Evolutionary conservation across 257 asterid species (phyloP), one percentile per base, ranked within the genome.

Genomic region (Echites panduratus): DNA sequence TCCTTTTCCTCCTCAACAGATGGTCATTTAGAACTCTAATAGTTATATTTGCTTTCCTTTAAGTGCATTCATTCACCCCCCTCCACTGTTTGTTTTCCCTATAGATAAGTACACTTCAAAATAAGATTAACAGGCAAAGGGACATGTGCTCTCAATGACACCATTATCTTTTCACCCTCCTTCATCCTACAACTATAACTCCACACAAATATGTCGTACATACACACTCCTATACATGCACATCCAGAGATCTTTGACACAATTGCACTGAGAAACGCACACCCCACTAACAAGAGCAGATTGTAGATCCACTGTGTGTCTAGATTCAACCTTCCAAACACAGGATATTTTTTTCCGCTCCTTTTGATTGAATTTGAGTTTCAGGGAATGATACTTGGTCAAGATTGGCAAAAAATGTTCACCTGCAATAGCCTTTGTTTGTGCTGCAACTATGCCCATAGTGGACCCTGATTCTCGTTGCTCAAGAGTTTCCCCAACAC

Each of bases 401-500:
- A 70, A 54, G 24, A 71, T 71, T 71, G 27, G 53, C 41, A 3
- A 56, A 27, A n/a, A 63, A 17, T 29, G 2, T 27, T 27, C 22
- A 90, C 98, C 98, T 83, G 98, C 96, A 77, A 93, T 85, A 56
- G 96, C 97, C 85, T 93, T 90, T 22, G 98, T 88, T 74, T 93
- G 98, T 59, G 95, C 93, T 67, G 98, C 87, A 79, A 93, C 98
- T 40, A 93, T 92, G 48, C 77, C 89, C 82, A 93, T 4, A 38
- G 98, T 93, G 11, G 96, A 80, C 85, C 98, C 98, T 11, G 96
- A 80, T 81, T 93, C 98, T 67, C 98, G 84, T 79, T 93, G 91
- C 80, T 90, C 96, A 84, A 93, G 97, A 70, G 98, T 87, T 89
- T 93, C 98, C 32, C 98, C 98, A 75, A 93, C 87, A 68, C 98